A percentile compares a stretch with the other conserved stretches of the same genome.
phyloP scores from a whole-genome alignment of 2,329 filamentous ascomycete species.

The Xylariomycetidae sp. region DNA sequence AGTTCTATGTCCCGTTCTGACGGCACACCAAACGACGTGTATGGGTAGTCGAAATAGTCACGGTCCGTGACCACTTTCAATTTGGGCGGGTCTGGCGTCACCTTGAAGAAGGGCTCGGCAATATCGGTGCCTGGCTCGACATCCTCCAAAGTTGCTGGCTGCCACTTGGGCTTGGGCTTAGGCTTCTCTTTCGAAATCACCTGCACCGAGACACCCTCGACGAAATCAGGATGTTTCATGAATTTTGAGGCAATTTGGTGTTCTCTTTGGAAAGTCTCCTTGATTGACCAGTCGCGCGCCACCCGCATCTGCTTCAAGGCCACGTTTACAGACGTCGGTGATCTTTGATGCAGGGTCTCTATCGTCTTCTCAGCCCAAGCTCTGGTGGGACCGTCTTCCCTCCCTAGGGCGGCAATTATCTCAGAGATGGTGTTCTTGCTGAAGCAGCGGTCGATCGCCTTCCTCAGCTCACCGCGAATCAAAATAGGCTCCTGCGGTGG shows the following conservation, averaged over 20 bases:
- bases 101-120: slow-evolving; percentile 63
- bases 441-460: slow-evolving; percentile 83
- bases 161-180: slow-evolving; percentile 62
- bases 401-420: slow-evolving; percentile 62
- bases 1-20: slow-evolving; percentile 57
- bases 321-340: slow-evolving; percentile 83
- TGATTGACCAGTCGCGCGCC: slow-evolving; percentile 72
- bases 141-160: slow-evolving; percentile 67
- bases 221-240: slow-evolving; percentile 89
- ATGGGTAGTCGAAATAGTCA: slow-evolving; percentile 71
- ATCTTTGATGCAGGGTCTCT: slow-evolving; percentile 69
- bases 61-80: slow-evolving; percentile 58
- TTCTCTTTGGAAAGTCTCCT: slow-evolving; percentile 80
- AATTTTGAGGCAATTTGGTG: slow-evolving; percentile 79
- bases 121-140: slow-evolving; percentile 53
- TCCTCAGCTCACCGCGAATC: slow-evolving; percentile 65
- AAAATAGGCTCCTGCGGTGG: slow-evolving; percentile 68
- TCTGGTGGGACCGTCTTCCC: slow-evolving; percentile 49
- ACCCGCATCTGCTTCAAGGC: slow-evolving; percentile 77
- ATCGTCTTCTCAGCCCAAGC: slow-evolving; percentile 78
- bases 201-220: slow-evolving; percentile 80
- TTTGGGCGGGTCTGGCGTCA: slow-evolving; percentile 36
- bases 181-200: slow-evolving; percentile 65
- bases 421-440: slow-evolving; percentile 59
- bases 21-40: slow-evolving; percentile 66